phyloP scores from a whole-genome alignment of 306 rosid species.

The Inga oerstediana region DNA sequence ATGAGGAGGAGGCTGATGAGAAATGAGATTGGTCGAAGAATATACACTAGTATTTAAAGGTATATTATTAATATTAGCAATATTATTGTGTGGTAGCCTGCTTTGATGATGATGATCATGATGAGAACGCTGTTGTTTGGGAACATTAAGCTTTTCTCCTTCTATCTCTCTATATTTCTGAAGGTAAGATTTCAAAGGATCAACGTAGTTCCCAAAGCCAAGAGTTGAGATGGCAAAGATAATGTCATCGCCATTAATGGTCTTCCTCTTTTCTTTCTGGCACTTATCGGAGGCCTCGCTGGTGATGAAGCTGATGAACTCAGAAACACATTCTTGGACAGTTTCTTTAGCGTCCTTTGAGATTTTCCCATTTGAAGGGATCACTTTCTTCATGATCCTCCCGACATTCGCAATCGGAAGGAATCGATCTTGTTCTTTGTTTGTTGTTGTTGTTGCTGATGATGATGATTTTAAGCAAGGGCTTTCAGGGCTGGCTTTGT shows the following conservation, averaged over 20 bases:
- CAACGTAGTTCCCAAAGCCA: slow-evolving; percentile 69
- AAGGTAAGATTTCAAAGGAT: slow-evolving; percentile 61
- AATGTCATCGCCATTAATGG: slow-evolving; percentile 73
- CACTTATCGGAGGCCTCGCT: slow-evolving; percentile 81
- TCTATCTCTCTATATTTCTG: slow-evolving; percentile 71
- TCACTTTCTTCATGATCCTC: slow-evolving; percentile 75
- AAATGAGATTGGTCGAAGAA: slow-evolving; percentile 49
- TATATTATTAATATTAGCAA: not conserved
- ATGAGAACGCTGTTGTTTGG: slow-evolving; percentile 43
- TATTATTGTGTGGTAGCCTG: slow-evolving; percentile 41
- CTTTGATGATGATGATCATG: slow-evolving; percentile 27
- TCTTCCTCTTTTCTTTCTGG: slow-evolving; percentile 74
- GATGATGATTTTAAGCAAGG: slow-evolving; percentile 42
- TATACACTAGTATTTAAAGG: slow-evolving; percentile 44
- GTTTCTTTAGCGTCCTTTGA: slow-evolving; percentile 82
- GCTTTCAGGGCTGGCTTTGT: slow-evolving; percentile 46
- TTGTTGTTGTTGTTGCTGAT: not conserved
- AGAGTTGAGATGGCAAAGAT: slow-evolving; percentile 79
- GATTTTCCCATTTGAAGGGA: slow-evolving; percentile 69
- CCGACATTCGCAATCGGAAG: slow-evolving; percentile 80
- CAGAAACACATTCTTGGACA: slow-evolving; percentile 78
- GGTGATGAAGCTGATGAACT: slow-evolving; percentile 75
- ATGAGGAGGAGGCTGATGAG: slow-evolving; percentile 48
- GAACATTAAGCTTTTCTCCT: slow-evolving; percentile 67
- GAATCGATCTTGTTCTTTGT: slow-evolving; percentile 70